Evolutionary conservation across 2,329 filamentous ascomycete genomes (phyloP).

Genomic region (Alternaria sp.): DNA sequence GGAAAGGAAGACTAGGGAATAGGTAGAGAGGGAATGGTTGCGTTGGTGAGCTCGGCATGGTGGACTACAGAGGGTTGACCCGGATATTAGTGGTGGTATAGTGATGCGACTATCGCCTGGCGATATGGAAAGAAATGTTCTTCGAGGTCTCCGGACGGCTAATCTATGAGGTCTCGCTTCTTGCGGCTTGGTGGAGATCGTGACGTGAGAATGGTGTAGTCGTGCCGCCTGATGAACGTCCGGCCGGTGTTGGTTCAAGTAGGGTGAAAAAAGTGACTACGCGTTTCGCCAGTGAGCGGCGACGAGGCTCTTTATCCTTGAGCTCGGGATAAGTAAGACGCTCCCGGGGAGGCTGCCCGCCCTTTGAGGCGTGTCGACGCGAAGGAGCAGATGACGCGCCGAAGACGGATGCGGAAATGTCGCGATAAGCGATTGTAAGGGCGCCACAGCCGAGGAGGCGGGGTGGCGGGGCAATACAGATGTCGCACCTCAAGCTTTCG

Average conservation of each 20-base stretch:
- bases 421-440: conserved; percentile 30
- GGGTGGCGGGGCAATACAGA: conserved; percentile 11
- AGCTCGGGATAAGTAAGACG: not conserved
- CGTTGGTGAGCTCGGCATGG: conserved; percentile 23
- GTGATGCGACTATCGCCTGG: not conserved
- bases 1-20: conserved; percentile 45
- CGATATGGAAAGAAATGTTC: not conserved
- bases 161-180: not conserved
- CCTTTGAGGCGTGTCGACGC: conserved; percentile 13
- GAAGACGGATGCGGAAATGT: conserved; percentile 6
- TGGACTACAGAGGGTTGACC: not conserved
- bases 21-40: conserved; percentile 53
- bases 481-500: conserved; percentile 1
- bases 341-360: conserved; percentile 6
- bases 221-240: not conserved
- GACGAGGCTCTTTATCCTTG: not conserved
- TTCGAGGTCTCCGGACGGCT: not conserved
- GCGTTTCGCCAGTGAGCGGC: not conserved
- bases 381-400: conserved; percentile 30
- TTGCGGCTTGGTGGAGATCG: not conserved
- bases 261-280: not conserved
- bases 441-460: conserved; percentile 29
- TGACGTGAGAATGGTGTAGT: not conserved
- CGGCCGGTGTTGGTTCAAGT: not conserved
- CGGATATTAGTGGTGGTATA: not conserved